phyloP scores from a whole-genome alignment of 495 filamentous ascomycete genomes.

The Penicillium steckii region DNA sequence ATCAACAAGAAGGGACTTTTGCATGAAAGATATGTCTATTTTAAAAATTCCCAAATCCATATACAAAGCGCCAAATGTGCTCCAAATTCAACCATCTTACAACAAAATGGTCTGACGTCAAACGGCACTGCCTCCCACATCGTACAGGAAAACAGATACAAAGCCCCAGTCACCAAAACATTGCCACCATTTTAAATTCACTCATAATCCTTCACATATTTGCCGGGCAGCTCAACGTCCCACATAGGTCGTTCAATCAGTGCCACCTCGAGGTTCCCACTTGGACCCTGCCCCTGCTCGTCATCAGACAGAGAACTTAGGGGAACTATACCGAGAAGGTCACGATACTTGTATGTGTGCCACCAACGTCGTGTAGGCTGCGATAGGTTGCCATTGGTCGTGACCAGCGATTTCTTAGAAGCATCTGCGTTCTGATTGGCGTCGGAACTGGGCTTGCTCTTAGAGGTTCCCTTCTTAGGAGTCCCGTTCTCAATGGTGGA shows the following conservation, averaged over 20 bases:
- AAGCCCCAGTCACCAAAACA: no score
- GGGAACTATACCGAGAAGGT: slow-evolving; percentile 84
- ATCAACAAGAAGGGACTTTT: neutral
- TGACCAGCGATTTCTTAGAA: slow-evolving; percentile 30
- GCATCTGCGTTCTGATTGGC: slow-evolving; percentile 19
- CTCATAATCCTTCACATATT: slow-evolving; percentile 68
- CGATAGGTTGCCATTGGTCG: slow-evolving; percentile 15
- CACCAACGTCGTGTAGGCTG: slow-evolving; percentile 52
- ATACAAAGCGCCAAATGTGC: slow-evolving; percentile 27
- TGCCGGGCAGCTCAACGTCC: slow-evolving; percentile 76
- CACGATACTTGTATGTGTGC: slow-evolving; percentile 86
- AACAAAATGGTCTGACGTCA: slow-evolving; percentile 13
- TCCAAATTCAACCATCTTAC: slow-evolving; percentile 19
- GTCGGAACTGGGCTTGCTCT: slow-evolving; percentile 11
- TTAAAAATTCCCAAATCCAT: slow-evolving; percentile 10
- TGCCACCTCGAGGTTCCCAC: slow-evolving; percentile 67
- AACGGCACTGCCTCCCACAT: slow-evolving; percentile 9
- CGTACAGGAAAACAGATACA: neutral
- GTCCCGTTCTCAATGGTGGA: slow-evolving; percentile 36
- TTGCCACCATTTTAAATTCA: slow-evolving; percentile 24
- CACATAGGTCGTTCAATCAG: slow-evolving; percentile 84
- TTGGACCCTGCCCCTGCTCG: slow-evolving; percentile 24
- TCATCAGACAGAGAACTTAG: slow-evolving; percentile 40
- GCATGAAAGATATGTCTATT: slow-evolving; percentile 4
- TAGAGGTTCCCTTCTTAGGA: slow-evolving; percentile 24